phyloP scores from a whole-genome alignment of 2,329 filamentous ascomycete species.

The Geosmithia flava region DNA sequence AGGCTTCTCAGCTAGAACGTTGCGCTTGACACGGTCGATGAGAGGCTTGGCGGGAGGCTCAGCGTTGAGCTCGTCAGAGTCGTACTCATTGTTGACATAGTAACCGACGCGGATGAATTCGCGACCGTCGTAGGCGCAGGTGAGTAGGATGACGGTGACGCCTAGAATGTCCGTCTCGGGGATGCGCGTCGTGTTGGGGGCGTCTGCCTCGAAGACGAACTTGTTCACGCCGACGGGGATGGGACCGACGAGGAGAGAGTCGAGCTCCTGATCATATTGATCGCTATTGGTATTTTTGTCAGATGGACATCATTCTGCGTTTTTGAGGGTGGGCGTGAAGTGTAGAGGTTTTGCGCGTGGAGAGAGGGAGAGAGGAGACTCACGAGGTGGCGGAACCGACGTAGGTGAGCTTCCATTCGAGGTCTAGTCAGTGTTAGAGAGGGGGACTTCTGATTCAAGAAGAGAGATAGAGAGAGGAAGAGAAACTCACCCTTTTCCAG shows the following conservation, averaged over 20 bases:
- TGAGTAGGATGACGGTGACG: conserved; percentile 92
- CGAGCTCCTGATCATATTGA: conserved; percentile 96
- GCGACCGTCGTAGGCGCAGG: conserved; percentile 88
- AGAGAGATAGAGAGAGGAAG: too few relatives aligned
- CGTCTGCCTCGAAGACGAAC: conserved; percentile 92
- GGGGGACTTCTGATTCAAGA: not conserved
- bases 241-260: conserved; percentile 92
- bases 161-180: conserved; percentile 91
- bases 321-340: conserved; percentile 4
- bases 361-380: conserved; percentile 21
- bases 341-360: conserved; percentile 5
- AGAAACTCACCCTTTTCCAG: conserved; percentile 67
- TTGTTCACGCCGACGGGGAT: conserved; percentile 97
- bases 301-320: too few relatives aligned
- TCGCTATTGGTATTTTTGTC: conserved; percentile 40
- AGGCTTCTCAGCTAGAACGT: conserved; percentile 92
- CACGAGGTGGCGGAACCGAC: conserved; percentile 96
- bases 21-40: conserved; percentile 83
- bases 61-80: conserved; percentile 74
- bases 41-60: conserved; percentile 88
- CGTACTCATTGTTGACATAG: conserved; percentile 99
- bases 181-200: conserved; percentile 81
- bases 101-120: conserved; percentile 98
- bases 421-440: conserved; percentile 35
- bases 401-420: conserved; percentile 99